Conservation (phyloP, 306 rosid species). For the Malus fusca region DNA sequence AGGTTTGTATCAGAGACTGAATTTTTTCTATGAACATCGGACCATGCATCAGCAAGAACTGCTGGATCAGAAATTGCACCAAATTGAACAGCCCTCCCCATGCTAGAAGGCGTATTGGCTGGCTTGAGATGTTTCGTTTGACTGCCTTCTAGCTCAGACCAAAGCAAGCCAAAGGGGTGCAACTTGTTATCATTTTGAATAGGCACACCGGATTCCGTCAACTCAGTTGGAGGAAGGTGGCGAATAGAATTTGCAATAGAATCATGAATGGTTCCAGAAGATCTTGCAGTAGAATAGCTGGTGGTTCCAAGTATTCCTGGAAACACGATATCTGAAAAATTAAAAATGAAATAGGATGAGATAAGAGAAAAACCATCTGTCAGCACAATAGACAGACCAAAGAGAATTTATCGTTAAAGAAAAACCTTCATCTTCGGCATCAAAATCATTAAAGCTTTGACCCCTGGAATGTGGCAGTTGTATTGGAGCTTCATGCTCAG, state of each 20-base stretch:
- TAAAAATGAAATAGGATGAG: not conserved
- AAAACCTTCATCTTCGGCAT: conserved; percentile 44
- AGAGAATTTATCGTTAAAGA: not conserved
- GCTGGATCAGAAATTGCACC: conserved; percentile 37
- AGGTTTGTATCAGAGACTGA: conserved; percentile 27
- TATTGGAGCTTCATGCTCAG: conserved; percentile 29
- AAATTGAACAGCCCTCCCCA: conserved; percentile 27
- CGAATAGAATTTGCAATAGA: conserved; percentile 18
- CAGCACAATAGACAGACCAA: not conserved
- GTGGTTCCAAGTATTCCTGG: conserved; percentile 33
- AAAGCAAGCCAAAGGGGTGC: conserved; percentile 56
- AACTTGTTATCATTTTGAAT: conserved; percentile 34
- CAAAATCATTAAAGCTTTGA: conserved; percentile 31
- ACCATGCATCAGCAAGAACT: conserved; percentile 29
- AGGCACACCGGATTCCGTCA: conserved; percentile 27
- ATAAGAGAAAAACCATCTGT: not conserved
- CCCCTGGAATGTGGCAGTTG: conserved; percentile 30
- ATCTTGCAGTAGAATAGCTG: conserved; percentile 21
- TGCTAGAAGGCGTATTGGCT: conserved; percentile 20
- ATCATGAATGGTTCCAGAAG: conserved; percentile 20
- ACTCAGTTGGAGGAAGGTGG: conserved; percentile 25
- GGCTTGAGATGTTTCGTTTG: conserved; percentile 25
- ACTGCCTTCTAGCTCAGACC: conserved; percentile 50
- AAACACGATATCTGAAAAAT: conserved; percentile 33
- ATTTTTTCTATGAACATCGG: conserved; percentile 36